Base-by-base conservation (phyloP, 2,329 filamentous ascomycete species). In the Phyllosticta citrichinensis region DNA sequence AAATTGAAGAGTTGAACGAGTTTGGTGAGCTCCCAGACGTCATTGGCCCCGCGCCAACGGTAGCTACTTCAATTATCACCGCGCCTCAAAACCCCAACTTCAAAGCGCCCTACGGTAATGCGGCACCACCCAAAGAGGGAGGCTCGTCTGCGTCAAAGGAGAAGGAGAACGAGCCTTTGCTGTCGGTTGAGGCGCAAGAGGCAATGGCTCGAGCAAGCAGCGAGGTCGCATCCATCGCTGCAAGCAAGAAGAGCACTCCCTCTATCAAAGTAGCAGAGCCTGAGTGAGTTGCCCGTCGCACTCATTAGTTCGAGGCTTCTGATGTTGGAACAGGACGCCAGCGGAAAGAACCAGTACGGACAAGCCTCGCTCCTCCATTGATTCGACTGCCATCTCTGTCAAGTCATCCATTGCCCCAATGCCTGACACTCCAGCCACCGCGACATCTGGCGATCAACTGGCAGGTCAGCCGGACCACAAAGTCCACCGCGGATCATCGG, bases 1-100 rank as follows among this genome's bases (percentile, higher is more conserved):
- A 97, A 75, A 85, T 97, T 65, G 94, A 99, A 76, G 94, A 99
- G 73, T 97, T 93, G 94, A 99, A 99, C 78, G 94, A 99, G 74
- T 97, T 95, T 75, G 91, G 91, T 75, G 93, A 97, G 76, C 83
- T 99, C 64, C 91, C 91, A 74, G 85, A 93, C 75, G 88, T 93
- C 68, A 85, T 97, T 68, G 80, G 80, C 52, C 75, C 71, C 79
- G 82, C 75, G 79, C 80, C 65, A 47, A 27, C 47, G 30, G 57
- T 30, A 55, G 54, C 53, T 56, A 55, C 62, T 22, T 62, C 24
- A 68, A 60, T 68, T 73, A 55, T 66, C 73, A 63, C 69, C 68
- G 72, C 68, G 66, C 64, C 71, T 66, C 62, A 73, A 60, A 59
- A 62, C 20, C 24, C 54, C 19, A 55, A 51, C 25, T 52, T 61